phyloP scores from a whole-genome alignment of 1,284 basidiomycete genomes.

The Cutaneotrichosporon arboriforme region DNA sequence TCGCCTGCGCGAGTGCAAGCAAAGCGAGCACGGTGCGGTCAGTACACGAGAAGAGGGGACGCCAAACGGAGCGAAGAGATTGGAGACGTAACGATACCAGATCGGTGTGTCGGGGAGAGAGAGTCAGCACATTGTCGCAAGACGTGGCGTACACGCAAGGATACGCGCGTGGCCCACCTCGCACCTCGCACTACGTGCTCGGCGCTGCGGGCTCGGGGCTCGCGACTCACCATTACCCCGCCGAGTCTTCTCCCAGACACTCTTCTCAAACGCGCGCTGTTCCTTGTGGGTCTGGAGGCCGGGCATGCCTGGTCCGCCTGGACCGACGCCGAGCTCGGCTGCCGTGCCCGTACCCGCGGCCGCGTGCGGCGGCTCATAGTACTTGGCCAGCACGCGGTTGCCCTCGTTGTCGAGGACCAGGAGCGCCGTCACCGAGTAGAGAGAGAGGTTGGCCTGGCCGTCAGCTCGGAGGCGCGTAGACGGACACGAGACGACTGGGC shows the following conservation, averaged over 20 bases:
- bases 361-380: constrained; percentile 64
- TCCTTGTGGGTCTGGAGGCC: constrained; percentile 68
- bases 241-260: constrained; percentile 89
- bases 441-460: constrained; percentile 67
- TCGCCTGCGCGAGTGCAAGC: constrained; percentile 61
- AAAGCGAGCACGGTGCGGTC: neutral
- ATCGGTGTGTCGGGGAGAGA: neutral
- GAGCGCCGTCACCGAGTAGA: constrained; percentile 81
- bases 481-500: no score
- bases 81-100: neutral
- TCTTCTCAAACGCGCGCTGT: constrained; percentile 92
- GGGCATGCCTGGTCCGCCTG: constrained; percentile 39
- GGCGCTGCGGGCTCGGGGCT: neutral
- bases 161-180: neutral
- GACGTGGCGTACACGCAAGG: no score
- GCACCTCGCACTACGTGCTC: neutral
- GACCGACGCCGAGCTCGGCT: constrained; percentile 49
- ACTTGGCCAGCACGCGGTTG: constrained; percentile 89
- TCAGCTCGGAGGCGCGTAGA: no score
- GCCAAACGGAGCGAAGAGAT: neutral
- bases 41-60: neutral
- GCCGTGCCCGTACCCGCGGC: constrained; percentile 44
- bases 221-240: constrained; percentile 69
- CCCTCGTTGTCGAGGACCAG: constrained; percentile 91
- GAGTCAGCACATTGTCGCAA: neutral